Percentiles rank a stretch among this genome's conserved stretches.
Conservation (phyloP, 1,139 yeast species). For the Candida pseudoviswanathii region DNA sequence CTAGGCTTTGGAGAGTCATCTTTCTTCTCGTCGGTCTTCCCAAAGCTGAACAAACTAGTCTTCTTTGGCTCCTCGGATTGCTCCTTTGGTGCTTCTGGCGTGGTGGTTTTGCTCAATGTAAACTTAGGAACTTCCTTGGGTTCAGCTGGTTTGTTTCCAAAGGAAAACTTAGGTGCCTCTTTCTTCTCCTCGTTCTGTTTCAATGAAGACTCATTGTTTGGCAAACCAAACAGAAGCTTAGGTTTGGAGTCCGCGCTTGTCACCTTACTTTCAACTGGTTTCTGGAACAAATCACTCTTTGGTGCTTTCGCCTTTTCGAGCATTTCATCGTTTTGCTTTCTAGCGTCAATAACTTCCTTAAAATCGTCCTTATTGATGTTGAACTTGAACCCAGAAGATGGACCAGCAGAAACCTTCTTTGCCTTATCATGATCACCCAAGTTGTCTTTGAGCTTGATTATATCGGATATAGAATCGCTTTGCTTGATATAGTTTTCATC, state of each 20-base stretch:
- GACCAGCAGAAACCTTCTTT: constrained; percentile 19
- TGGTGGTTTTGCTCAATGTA: constrained; percentile 8
- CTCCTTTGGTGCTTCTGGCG: neutral
- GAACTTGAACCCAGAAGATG: constrained; percentile 44
- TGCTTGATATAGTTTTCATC: constrained; percentile 32
- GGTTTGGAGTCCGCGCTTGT: constrained; percentile 4
- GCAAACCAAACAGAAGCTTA: constrained; percentile 7
- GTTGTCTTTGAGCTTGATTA: constrained; percentile 33
- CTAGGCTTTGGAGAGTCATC: neutral
- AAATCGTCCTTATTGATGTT: constrained; percentile 31
- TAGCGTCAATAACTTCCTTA: constrained; percentile 23
- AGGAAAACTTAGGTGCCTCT: constrained; percentile 5
- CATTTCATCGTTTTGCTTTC: constrained; percentile 19
- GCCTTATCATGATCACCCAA: constrained; percentile 9
- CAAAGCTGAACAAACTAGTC: neutral
- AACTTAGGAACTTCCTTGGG: constrained; percentile 2
- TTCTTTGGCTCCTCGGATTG: neutral
- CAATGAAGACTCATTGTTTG: neutral
- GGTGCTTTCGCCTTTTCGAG: neutral
- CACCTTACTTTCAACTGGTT: neutral
- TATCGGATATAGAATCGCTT: constrained; percentile 27
- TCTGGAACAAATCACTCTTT: neutral
- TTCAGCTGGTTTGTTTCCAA: constrained; percentile 6
- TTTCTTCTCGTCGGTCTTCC: neutral
- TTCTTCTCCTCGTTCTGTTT: neutral